phyloP scores from a whole-genome alignment of 2,329 filamentous ascomycete genomes.

The Ascochyta viciae-villosae region DNA sequence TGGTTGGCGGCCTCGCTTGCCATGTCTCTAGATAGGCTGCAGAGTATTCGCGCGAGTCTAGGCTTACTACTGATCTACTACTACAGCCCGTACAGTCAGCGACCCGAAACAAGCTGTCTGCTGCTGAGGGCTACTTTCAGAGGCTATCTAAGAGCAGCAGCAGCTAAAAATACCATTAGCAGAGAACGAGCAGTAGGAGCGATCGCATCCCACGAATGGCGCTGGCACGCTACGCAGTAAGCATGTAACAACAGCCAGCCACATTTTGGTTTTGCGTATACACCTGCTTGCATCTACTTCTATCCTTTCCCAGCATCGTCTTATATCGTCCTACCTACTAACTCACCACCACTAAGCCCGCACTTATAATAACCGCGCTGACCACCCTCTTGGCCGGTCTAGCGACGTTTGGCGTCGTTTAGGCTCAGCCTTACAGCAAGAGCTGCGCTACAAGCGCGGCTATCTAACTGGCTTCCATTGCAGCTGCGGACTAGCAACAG shows the following conservation, averaged over 20 bases:
- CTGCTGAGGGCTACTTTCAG: not conserved
- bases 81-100: not conserved
- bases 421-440: not conserved
- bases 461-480: constrained; percentile 12
- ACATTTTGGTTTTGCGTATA: not conserved
- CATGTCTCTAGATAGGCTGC: not conserved
- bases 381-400: not conserved
- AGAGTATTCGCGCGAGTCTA: too few relatives aligned
- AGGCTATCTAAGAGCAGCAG: not conserved
- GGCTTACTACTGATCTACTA: not conserved
- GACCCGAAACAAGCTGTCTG: not conserved
- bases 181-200: too few relatives aligned
- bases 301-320: not conserved
- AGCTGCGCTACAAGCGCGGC: not conserved
- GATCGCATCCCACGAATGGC: too few relatives aligned
- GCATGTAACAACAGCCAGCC: not conserved
- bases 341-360: not conserved
- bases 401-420: not conserved
- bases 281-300: not conserved
- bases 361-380: not conserved
- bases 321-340: not conserved
- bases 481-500: constrained; percentile 28
- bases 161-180: too few relatives aligned
- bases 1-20: not conserved
- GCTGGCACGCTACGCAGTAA: not conserved